Evolutionary conservation across 805 yeast species (phyloP), one percentile per base, ranked within the genome.

Genomic region (Clavispora vitiphila): DNA sequence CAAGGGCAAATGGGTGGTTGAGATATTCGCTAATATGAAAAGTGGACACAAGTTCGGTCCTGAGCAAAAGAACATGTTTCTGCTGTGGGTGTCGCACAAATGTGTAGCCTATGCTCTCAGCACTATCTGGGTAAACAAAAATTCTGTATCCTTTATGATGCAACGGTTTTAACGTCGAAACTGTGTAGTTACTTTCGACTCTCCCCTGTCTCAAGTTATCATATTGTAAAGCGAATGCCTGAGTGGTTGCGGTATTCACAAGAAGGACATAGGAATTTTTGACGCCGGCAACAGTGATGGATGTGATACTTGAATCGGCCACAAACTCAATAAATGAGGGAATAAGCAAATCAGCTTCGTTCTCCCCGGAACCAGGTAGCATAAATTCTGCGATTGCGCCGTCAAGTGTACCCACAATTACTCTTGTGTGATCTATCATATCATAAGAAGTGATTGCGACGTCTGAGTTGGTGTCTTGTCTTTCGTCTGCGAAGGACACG

Each of bases 361-460:
- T 29, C 11, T 24, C 34, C 2, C 34, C 40, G 16, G 29, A 34
- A 24, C 47, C 52, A 5, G 76, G 76, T 1, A 79, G 50, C 9
- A 69, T 63, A 43, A 71, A 81, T 52, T 82, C 88, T 0, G 79
- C 80, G 8, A 84, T 60, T 23, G 64, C 64, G 0, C 93, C 93
- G 40, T 76, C 73, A 2, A 67, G 57, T 5, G 77, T 71, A 0
- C 90, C 91, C 23, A 78, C 76, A 2, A 81, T 56, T 1, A 84
- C 56, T 10, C 55, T 63, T 3, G 65, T 61, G 5, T 65, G 51
- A 8, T 69, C 67, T 5, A 77, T 31, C 60, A 75, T 76, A 47
- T 74, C 80, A 47, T 65, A 73, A 26, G 76, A 58, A 1, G 80
- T 70, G 5, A 81, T 72, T 0, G 63, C 51, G 7, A 32, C 29